These are phyloP conservation scores for Xylaria polymorpha DNA, from an alignment of 2,329 filamentous ascomycete species.

Conservation along the genomic window DNA sequence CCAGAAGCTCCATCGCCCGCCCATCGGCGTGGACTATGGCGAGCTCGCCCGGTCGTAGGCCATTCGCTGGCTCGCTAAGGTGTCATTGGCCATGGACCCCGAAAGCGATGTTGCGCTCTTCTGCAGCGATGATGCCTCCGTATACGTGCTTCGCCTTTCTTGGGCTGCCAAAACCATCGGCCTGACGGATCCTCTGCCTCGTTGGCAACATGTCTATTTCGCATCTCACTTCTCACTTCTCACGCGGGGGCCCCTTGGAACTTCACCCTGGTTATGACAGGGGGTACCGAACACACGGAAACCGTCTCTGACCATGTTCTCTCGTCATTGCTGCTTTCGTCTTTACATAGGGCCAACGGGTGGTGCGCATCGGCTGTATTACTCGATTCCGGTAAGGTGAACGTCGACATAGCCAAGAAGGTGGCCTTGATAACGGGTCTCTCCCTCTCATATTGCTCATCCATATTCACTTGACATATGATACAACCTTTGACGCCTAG, in stretches of 20 bases:
- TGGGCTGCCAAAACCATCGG: constrained; percentile 20
- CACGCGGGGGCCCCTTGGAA: constrained; percentile 11
- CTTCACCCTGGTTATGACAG: constrained; percentile 21
- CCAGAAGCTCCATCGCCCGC: not conserved
- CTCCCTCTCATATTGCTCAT: constrained; percentile 36
- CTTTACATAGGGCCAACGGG: constrained; percentile 11
- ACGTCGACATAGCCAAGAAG: constrained; percentile 44
- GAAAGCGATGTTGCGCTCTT: constrained; percentile 12
- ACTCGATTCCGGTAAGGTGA: constrained; percentile 26
- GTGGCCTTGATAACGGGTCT: constrained; percentile 43
- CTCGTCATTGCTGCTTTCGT: constrained; percentile 25
- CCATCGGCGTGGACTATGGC: constrained; percentile 1
- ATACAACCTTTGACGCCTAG: constrained; percentile 23
- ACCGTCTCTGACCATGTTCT: not conserved
- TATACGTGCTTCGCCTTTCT: constrained; percentile 37
- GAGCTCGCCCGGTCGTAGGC: constrained; percentile 5
- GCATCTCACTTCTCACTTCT: constrained; percentile 2
- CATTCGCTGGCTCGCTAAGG: constrained; percentile 22
- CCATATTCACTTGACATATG: constrained; percentile 9
- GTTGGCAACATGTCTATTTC: constrained; percentile 14
- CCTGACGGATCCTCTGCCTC: constrained; percentile 36
- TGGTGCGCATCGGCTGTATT: constrained; percentile 27
- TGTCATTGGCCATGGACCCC: constrained; percentile 32
- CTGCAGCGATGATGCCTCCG: constrained; percentile 24
- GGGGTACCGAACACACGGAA: constrained; percentile 26